These are phyloP conservation scores for Flaveria trinervia DNA, from an alignment of 129 eudicot species.

Conservation along the genomic window DNA sequence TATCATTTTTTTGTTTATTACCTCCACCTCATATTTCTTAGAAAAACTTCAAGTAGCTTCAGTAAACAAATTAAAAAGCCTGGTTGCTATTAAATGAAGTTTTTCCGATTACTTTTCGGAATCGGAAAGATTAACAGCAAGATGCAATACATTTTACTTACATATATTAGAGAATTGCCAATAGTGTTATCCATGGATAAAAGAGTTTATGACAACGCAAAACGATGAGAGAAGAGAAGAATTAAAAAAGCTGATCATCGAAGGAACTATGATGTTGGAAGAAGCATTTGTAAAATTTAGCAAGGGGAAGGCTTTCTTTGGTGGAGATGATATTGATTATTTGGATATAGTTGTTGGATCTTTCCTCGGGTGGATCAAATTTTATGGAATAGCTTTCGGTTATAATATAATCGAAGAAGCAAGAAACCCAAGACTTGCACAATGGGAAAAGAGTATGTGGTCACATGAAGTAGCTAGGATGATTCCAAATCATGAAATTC, in stretches of 20 bases:
- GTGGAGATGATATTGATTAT: conserved; percentile 51
- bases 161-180: not conserved
- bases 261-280: conserved; percentile 37
- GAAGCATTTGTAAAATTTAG: conserved; percentile 45
- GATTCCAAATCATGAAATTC: conserved; percentile 6
- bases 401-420: conserved; percentile 36
- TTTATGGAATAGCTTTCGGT: conserved; percentile 20
- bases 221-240: conserved; percentile 17
- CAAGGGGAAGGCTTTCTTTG: conserved; percentile 53
- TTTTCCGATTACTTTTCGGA: too few species aligned
- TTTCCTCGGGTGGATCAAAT: conserved; percentile 46
- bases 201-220: conserved; percentile 2
- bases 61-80: too few species aligned
- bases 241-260: conserved; percentile 2
- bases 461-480: conserved; percentile 31
- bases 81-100: too few species aligned
- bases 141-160: too few species aligned
- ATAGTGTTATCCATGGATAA: not conserved
- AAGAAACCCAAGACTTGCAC: conserved; percentile 33
- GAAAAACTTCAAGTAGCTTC: too few species aligned
- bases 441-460: conserved; percentile 30
- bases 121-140: too few species aligned
- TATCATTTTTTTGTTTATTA: too few species aligned
- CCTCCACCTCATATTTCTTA: too few species aligned
- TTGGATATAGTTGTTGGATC: conserved; percentile 56